Evolutionary conservation across 192 early-diverging fungal species (phyloP), one percentile per base, ranked within the genome.

Genomic region (Backusella circina): DNA sequence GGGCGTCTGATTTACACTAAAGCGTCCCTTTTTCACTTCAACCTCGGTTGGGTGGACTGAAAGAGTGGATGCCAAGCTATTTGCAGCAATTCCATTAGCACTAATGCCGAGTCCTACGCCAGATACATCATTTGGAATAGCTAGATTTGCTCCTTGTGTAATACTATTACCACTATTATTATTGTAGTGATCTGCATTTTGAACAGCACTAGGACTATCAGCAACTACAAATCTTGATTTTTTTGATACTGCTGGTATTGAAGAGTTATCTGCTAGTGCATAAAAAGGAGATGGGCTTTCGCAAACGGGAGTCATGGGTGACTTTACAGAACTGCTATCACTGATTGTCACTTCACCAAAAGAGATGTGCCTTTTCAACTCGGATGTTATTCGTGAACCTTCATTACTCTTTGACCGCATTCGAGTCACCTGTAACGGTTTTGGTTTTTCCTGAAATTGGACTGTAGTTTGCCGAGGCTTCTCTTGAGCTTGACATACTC

Each of bases 11-110:
- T 78, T 78, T 54, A 93, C 90, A 80, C 89, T 91, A 68, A 93
- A 93, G 26, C 92, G 84, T 13, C 92, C 92, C 67, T 92, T 93
- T 67, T 64, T 57, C 35, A 78, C 31, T 37, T 72, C 36, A 5
- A 26, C 66, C 26, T 78, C 76, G 23, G 39, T 31, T 38, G 21
- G 28, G 26, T 47, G 38, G 30, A 32, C 37, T 12, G 38, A 7
- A 36, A 26, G 41, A 8, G 15, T 28, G 13, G 50, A 51, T 23
- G 9, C 21, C 21, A 51, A 21, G 4, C 8, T 35, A 13, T 16
- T 41, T 12, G 4, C 5, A 6, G 44, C 1, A n/a, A 18, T n/a
- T 47, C 36, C 16, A 68, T 68, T 68, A 8, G 35, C 9, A 36
- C 33, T 38, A 26, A 70, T 70, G 8, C 69, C 69, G 12, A 70